Conservation (phyloP, 257 asterid genomes). For the Ophiorrhiza pumila region DNA sequence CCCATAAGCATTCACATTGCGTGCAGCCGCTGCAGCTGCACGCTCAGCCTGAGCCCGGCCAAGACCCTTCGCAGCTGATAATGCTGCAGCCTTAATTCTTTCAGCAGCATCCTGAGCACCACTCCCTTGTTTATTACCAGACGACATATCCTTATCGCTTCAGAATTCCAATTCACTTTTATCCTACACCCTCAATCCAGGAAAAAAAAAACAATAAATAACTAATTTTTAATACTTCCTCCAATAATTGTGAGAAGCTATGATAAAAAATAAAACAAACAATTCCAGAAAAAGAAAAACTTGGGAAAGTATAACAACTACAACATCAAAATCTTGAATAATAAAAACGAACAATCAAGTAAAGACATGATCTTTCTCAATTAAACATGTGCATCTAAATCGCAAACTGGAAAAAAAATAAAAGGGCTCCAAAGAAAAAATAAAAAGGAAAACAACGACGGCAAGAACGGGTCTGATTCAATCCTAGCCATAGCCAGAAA, state of each 20-base stretch:
- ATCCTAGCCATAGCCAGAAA: not conserved
- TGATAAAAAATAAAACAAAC: not conserved
- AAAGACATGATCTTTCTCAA: not conserved
- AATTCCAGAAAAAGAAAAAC: not conserved
- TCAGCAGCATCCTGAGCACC: slow-evolving; percentile 78
- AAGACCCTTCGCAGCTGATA: slow-evolving; percentile 92
- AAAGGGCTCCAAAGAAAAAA: not conserved
- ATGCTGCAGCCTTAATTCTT: slow-evolving; percentile 78
- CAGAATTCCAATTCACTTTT: not conserved
- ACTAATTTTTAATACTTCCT: not conserved
- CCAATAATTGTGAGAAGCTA: not conserved
- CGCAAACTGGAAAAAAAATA: not conserved
- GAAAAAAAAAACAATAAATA: not conserved
- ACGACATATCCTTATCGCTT: slow-evolving; percentile 43
- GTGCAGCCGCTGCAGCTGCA: slow-evolving; percentile 90
- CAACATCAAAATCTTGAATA: not conserved
- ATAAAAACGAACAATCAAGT: not conserved
- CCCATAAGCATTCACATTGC: slow-evolving; percentile 95
- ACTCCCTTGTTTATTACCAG: slow-evolving; percentile 62
- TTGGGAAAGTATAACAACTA: not conserved
- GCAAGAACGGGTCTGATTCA: not conserved
- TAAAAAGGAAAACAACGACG: no score
- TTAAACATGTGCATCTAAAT: not conserved
- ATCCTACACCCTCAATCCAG: not conserved
- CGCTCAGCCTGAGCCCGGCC: slow-evolving; percentile 99